These are phyloP conservation scores for Agaricus subrufescens DNA, from an alignment of 768 basidiomycete genomes.

Conservation along the genomic window DNA sequence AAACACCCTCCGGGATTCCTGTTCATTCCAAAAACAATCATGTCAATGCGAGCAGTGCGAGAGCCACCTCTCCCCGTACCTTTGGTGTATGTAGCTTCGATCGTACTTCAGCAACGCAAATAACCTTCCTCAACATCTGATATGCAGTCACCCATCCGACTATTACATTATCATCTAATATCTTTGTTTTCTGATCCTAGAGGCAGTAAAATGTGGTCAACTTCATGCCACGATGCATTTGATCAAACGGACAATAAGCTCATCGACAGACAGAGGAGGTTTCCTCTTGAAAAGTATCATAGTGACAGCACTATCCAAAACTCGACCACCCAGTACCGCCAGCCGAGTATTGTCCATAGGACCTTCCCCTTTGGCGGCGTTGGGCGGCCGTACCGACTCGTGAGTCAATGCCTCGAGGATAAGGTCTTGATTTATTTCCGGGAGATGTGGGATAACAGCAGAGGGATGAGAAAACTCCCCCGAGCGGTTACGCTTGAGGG, in stretches of 20 bases:
- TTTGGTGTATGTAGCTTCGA: slow-evolving; percentile 30
- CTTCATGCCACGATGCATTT: slow-evolving; percentile 3
- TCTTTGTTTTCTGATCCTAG: slow-evolving; percentile 25
- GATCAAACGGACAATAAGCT: slow-evolving; percentile 44
- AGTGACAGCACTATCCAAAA: slow-evolving; percentile 44
- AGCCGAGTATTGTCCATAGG: slow-evolving; percentile 57
- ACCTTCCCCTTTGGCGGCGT: slow-evolving; percentile 27
- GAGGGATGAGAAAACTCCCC: slow-evolving; percentile 7
- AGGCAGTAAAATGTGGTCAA: slow-evolving; percentile 5
- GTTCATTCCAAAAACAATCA: slow-evolving; percentile 10
- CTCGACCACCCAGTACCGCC: slow-evolving; percentile 42
- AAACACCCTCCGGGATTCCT: slow-evolving; percentile 59
- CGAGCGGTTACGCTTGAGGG: slow-evolving; percentile 21
- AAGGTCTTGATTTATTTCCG: slow-evolving; percentile 39
- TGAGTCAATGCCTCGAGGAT: slow-evolving; percentile 71
- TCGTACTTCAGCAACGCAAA: slow-evolving; percentile 33
- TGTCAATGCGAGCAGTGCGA: slow-evolving; percentile 10
- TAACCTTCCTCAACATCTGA: slow-evolving; percentile 41
- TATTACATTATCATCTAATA: slow-evolving; percentile 39
- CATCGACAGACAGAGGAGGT: slow-evolving; percentile 43
- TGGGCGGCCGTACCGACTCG: slow-evolving; percentile 47
- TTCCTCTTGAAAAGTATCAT: slow-evolving; percentile 41
- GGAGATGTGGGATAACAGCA: slow-evolving; percentile 32
- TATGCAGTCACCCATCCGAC: slow-evolving; percentile 47
- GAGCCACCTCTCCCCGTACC: slow-evolving; percentile 26